phyloP scores from a whole-genome alignment of 2,329 filamentous ascomycete genomes.

The Sporothrix protearum region DNA sequence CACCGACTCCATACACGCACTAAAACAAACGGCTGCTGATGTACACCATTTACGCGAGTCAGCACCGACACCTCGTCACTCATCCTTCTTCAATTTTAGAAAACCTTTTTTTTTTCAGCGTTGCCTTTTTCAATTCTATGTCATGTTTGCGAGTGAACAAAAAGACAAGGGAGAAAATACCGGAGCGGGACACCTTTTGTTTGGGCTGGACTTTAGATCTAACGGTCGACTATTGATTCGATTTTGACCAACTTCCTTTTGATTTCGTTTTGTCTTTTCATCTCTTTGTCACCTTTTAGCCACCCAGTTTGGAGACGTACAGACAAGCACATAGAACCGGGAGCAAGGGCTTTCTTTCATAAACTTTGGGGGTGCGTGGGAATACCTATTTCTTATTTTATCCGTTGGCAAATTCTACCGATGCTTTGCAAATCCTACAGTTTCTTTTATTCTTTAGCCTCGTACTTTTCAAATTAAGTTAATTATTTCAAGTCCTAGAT shows the following conservation, averaged over 20 bases:
- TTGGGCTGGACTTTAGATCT: not conserved
- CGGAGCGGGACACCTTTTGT: not conserved
- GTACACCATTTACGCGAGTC: no score
- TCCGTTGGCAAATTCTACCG: not conserved
- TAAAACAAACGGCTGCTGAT: not conserved
- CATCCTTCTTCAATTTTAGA: not conserved
- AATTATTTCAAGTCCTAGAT: no score
- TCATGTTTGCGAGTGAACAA: conserved; percentile 1
- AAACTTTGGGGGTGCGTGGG: not conserved
- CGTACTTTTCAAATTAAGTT: not conserved
- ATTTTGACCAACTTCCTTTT: no score
- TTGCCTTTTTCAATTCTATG: not conserved
- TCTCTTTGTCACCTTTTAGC: not conserved
- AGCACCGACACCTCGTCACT: not conserved
- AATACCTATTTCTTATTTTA: conserved; percentile 12
- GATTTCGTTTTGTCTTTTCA: not conserved
- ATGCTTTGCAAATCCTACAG: not conserved
- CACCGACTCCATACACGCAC: not conserved
- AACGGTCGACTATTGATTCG: not conserved
- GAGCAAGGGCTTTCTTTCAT: not conserved
- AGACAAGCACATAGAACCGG: conserved; percentile 4
- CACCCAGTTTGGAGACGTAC: not conserved
- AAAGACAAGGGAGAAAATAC: not conserved
- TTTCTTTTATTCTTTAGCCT: not conserved
- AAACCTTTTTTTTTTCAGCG: not conserved